A percentile compares a stretch with the other conserved stretches of the same genome.
Conservation (phyloP, 2,329 filamentous ascomycete genomes). For the Paraphaeosphaeria minitans region DNA sequence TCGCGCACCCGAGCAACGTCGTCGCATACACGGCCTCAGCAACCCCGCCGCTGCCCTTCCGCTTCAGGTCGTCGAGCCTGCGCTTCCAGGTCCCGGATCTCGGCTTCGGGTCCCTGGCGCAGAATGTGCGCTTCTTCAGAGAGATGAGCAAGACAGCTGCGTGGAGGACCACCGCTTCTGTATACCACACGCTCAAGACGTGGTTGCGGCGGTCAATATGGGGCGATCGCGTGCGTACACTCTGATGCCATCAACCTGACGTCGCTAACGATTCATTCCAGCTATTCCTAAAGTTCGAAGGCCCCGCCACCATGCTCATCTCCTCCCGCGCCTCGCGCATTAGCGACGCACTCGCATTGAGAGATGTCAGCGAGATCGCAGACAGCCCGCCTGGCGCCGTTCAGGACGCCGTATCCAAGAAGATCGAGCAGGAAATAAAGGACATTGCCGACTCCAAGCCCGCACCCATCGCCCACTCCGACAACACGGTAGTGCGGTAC, state of each 20-base stretch:
- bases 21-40: slow-evolving; percentile 84
- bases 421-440: slow-evolving; percentile 45
- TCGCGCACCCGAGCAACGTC: slow-evolving; percentile 87
- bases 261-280: slow-evolving; percentile 34
- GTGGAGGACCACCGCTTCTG: slow-evolving; percentile 72
- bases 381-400: slow-evolving; percentile 76
- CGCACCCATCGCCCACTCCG: slow-evolving; percentile 21
- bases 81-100: slow-evolving; percentile 77
- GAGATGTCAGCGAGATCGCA: slow-evolving; percentile 89
- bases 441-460: slow-evolving; percentile 31
- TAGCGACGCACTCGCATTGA: slow-evolving; percentile 75
- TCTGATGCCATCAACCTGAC: slow-evolving; percentile 3
- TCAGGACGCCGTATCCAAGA: slow-evolving; percentile 55
- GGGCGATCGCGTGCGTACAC: slow-evolving; percentile 74
- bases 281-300: slow-evolving; percentile 87
- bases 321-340: slow-evolving; percentile 84
- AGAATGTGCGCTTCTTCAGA: slow-evolving; percentile 73
- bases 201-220: slow-evolving; percentile 82
- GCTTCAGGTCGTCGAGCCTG: slow-evolving; percentile 77
- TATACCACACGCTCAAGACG: slow-evolving; percentile 73
- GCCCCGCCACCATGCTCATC: slow-evolving; percentile 82
- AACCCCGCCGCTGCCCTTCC: slow-evolving; percentile 78
- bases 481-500: slow-evolving; percentile 27
- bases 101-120: slow-evolving; percentile 66
- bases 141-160: slow-evolving; percentile 72